These are phyloP conservation scores for Sistotremastrum suecicum DNA, from an alignment of 768 basidiomycete genomes.

Conservation along the genomic window DNA sequence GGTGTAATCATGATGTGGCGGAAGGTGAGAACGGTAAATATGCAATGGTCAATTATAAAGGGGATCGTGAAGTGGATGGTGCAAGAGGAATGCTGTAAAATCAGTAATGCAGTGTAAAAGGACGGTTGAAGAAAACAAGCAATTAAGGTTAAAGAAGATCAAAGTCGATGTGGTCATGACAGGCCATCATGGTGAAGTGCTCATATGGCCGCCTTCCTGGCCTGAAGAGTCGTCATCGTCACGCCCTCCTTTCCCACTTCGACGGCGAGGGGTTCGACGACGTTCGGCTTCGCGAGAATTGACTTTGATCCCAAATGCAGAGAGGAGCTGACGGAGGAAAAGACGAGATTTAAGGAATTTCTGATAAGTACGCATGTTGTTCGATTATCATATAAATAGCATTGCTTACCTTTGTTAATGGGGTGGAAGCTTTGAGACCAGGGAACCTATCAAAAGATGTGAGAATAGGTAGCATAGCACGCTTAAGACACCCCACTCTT, in stretches of 20 bases:
- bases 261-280: no score
- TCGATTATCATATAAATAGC: no score
- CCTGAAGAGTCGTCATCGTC: slow-evolving; percentile 18
- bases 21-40: no score
- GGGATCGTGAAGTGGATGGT: no score
- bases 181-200: no score
- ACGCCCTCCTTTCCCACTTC: slow-evolving; percentile 30
- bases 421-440: slow-evolving; percentile 49
- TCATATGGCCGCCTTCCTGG: not conserved
- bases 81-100: no score
- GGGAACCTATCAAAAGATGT: slow-evolving; percentile 28
- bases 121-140: no score
- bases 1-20: no score
- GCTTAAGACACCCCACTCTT: slow-evolving; percentile 22
- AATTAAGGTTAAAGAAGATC: no score
- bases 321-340: slow-evolving; percentile 15
- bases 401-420: slow-evolving; percentile 43
- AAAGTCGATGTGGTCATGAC: no score
- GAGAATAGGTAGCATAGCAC: not conserved
- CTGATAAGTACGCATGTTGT: not conserved
- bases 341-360: not conserved
- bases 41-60: no score
- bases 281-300: slow-evolving; percentile 47
- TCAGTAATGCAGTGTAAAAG: no score
- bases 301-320: slow-evolving; percentile 41